Conservation (phyloP, 2,329 filamentous ascomycete genomes). For the Aspergillus sp. region DNA sequence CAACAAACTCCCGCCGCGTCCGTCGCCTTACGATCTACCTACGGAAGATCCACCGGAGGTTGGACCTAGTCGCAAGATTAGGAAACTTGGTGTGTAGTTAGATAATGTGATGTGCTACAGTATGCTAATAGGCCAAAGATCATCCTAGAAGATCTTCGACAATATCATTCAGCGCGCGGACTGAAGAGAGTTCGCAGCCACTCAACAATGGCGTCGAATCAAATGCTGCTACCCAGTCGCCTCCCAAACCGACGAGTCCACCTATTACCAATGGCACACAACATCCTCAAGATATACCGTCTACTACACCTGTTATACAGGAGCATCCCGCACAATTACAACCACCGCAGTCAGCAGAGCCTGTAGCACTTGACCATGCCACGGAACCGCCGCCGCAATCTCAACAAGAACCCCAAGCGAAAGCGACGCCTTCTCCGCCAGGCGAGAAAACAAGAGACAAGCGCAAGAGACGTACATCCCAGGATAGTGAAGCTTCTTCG, state of each 20-base stretch:
- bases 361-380: neutral
- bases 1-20: constrained; percentile 33
- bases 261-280: neutral
- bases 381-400: neutral
- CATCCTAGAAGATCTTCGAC: neutral
- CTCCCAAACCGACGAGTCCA: neutral
- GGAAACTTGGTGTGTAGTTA: constrained; percentile 35
- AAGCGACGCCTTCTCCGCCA: constrained; percentile 11
- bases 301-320: neutral
- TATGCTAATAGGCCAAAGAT: constrained; percentile 2
- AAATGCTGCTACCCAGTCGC: neutral
- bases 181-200: constrained; percentile 1
- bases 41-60: constrained; percentile 32
- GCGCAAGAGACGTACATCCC: constrained; percentile 8
- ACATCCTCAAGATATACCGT: neutral
- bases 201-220: constrained; percentile 10
- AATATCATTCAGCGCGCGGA: neutral
- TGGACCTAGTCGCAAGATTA: constrained; percentile 34
- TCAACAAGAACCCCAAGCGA: constrained; percentile 7
- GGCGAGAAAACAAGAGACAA: constrained; percentile 1
- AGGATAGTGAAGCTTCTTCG: constrained; percentile 8
- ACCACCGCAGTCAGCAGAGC: neutral
- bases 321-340: neutral
- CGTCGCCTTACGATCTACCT: constrained; percentile 41
- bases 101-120: neutral